Conservation (phyloP, 108 stramenopile species). For the Fragilaria crotonensis region DNA sequence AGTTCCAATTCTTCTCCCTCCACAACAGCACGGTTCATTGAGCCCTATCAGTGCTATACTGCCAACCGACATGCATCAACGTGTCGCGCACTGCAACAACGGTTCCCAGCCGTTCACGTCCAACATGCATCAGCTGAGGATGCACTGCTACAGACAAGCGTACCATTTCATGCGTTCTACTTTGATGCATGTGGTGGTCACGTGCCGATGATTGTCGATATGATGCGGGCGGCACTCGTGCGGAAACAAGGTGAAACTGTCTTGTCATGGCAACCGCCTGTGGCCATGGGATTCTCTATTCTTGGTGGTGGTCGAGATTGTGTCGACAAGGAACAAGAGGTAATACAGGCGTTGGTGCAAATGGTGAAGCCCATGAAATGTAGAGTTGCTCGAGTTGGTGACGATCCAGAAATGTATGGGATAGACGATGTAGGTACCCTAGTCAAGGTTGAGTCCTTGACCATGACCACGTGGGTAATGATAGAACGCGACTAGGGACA, state of each 20-base stretch:
- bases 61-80: constrained; percentile 40
- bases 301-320: constrained; percentile 32
- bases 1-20: too few relatives aligned
- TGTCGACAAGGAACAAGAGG: constrained; percentile 30
- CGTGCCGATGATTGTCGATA: constrained; percentile 31
- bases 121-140: constrained; percentile 27
- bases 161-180: constrained; percentile 32
- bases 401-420: too few relatives aligned
- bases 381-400: too few relatives aligned
- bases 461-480: too few relatives aligned
- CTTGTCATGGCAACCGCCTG: constrained; percentile 7
- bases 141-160: constrained; percentile 8
- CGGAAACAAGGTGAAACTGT: neutral
- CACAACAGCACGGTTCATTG: too few relatives aligned
- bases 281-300: constrained; percentile 36
- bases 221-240: constrained; percentile 38
- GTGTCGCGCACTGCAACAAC: constrained; percentile 13
- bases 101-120: constrained; percentile 22
- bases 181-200: constrained; percentile 46
- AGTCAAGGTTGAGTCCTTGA: too few relatives aligned
- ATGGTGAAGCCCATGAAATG: too few relatives aligned
- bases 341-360: constrained; percentile 18
- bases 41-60: constrained; percentile 26
- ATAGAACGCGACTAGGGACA: too few relatives aligned
- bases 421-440: too few relatives aligned